These are phyloP conservation scores for Salicornia ramosissima DNA, from an alignment of 148 eudicot genomes.

Conservation along the genomic window DNA sequence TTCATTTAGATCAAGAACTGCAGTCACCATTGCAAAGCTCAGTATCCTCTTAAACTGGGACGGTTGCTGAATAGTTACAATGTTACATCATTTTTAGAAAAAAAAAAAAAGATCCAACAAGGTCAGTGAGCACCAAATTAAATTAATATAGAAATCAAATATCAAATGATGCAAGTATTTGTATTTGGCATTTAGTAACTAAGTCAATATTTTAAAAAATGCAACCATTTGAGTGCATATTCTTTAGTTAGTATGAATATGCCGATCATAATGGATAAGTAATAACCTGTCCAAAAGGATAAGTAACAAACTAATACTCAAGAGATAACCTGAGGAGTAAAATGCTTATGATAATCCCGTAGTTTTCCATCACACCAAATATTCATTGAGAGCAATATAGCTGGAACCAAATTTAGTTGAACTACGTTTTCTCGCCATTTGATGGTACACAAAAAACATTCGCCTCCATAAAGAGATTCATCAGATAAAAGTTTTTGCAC, in stretches of 20 bases:
- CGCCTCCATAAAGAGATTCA: slow-evolving; percentile 36
- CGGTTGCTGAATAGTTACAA: slow-evolving; percentile 47
- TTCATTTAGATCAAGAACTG: slow-evolving; percentile 42
- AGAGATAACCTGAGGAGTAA: slow-evolving; percentile 59
- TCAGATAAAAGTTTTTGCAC: slow-evolving; percentile 46
- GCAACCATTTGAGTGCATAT: not conserved
- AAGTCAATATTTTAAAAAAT: not conserved
- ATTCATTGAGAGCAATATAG: slow-evolving; percentile 54
- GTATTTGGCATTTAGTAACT: not conserved
- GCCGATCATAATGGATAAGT: no score
- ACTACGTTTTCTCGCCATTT: slow-evolving; percentile 38
- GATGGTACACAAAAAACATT: slow-evolving; percentile 39
- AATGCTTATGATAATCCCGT: slow-evolving; percentile 78
- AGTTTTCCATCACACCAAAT: slow-evolving; percentile 64
- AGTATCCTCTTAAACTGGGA: slow-evolving; percentile 51
- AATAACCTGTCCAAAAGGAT: not conserved
- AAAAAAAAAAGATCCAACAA: slow-evolving; percentile 7
- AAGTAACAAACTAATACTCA: not conserved
- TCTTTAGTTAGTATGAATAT: not conserved
- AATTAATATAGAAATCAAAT: not conserved
- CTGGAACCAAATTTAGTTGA: slow-evolving; percentile 49
- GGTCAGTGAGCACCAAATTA: not conserved
- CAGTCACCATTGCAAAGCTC: slow-evolving; percentile 48
- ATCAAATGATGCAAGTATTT: not conserved
- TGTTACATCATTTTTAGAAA: slow-evolving; percentile 13